Conservation (phyloP, 768 basidiomycete genomes). For the Suillus tomentosus region DNA sequence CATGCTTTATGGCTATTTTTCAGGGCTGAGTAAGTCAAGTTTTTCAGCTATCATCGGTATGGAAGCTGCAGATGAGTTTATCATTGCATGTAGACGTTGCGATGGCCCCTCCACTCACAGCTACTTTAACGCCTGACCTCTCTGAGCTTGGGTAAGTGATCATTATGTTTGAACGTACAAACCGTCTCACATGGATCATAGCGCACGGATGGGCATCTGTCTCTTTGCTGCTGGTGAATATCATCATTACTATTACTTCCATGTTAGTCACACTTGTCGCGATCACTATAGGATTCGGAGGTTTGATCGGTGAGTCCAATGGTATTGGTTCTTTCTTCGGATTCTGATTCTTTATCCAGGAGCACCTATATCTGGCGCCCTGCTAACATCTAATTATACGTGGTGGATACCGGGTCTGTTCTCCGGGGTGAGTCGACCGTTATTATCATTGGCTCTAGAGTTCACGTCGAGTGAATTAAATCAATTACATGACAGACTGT, state of each 20-base stretch:
- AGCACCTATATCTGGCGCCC: constrained; percentile 57
- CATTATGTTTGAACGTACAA: background rate
- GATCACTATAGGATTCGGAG: constrained; percentile 23
- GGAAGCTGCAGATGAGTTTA: background rate
- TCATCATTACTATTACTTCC: background rate
- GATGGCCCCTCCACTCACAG: constrained; percentile 46
- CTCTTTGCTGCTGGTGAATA: constrained; percentile 43
- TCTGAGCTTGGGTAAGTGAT: constrained; percentile 49
- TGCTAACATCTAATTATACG: constrained; percentile 48
- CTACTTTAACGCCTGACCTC: constrained; percentile 43
- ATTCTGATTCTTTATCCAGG: constrained; percentile 37
- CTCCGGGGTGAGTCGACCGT: constrained; percentile 37
- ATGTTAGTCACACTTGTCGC: background rate
- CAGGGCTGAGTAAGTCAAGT: constrained; percentile 41
- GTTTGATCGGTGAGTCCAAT: constrained; percentile 22
- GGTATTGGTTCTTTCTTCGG: background rate
- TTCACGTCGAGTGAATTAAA: background rate
- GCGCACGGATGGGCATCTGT: constrained; percentile 47
- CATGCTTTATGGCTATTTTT: constrained; percentile 50
- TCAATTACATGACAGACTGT: background rate
- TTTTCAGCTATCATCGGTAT: background rate
- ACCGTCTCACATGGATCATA: constrained; percentile 7
- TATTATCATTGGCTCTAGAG: background rate
- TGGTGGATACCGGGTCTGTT: constrained; percentile 64
- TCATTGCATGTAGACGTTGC: constrained; percentile 32